Conservation (phyloP, 2,329 filamentous ascomycete species). For the Chrysoporthe deuterocubensis region DNA sequence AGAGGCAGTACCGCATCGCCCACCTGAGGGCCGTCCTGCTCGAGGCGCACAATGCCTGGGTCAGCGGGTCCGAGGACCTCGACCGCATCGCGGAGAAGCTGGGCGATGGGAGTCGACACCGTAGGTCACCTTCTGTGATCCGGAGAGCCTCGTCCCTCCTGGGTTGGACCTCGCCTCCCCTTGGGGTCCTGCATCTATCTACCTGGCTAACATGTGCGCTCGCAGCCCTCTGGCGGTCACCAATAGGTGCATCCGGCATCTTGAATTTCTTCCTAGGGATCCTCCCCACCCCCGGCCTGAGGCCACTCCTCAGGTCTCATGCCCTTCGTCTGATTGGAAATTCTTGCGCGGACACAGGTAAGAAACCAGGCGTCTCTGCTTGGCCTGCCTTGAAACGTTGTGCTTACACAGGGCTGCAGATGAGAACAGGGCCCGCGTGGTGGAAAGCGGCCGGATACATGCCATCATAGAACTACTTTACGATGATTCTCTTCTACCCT, state of each 20-base stretch:
- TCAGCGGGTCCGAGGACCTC: conserved; percentile 46
- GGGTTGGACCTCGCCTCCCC: neutral
- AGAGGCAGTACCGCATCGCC: conserved; percentile 30
- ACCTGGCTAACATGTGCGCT: conserved; percentile 9
- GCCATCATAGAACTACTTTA: conserved; percentile 53
- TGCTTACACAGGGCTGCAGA: conserved; percentile 43
- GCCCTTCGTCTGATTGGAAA: conserved; percentile 64
- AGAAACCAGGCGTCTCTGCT: conserved; percentile 11
- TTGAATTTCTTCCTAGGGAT: conserved; percentile 59
- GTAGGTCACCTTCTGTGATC: conserved; percentile 42
- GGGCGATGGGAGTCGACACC: conserved; percentile 59
- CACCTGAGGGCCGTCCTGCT: conserved; percentile 44
- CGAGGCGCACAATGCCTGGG: conserved; percentile 46
- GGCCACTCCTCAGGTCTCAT: conserved; percentile 54
- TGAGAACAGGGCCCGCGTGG: conserved; percentile 61
- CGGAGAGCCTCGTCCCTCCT: neutral
- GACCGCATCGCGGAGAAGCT: conserved; percentile 55
- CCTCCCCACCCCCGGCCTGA: conserved; percentile 44
- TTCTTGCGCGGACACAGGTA: conserved; percentile 64
- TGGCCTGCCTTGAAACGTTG: neutral
- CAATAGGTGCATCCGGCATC: conserved; percentile 62
- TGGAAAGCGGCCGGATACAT: conserved; percentile 52
- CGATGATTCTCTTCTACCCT: conserved; percentile 52
- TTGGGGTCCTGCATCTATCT: neutral
- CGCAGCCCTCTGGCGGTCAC: conserved; percentile 59